A percentile compares a stretch with the other conserved stretches of the same genome.
These are phyloP conservation scores for Apiotrichum veenhuisii DNA, from an alignment of 1,284 basidiomycete genomes.

Conservation along the genomic window DNA sequence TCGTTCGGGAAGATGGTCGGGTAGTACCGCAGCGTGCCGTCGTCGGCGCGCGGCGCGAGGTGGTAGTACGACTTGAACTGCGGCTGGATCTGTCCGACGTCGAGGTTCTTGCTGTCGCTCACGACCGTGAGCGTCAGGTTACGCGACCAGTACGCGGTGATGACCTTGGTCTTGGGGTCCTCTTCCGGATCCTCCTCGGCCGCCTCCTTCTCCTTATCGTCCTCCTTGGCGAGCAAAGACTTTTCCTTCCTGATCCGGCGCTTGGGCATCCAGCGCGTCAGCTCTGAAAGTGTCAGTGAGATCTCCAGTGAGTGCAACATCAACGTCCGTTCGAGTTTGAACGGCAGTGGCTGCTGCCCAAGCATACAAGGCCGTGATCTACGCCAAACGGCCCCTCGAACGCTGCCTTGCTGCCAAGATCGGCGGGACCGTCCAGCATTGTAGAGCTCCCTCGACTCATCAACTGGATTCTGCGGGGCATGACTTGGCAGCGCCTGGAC, in stretches of 20 bases:
- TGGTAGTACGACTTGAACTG: constrained; percentile 56
- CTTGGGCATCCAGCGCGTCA: constrained; percentile 77
- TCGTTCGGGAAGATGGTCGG: constrained; percentile 91
- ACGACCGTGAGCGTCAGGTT: constrained; percentile 86
- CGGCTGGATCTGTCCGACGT: constrained; percentile 61
- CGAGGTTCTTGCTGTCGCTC: constrained; percentile 62
- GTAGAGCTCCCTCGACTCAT: too few relatives aligned
- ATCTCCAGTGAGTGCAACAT: too few relatives aligned
- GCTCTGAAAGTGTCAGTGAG: constrained; percentile 57
- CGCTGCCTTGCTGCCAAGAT: too few relatives aligned
- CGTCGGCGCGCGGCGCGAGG: constrained; percentile 55
- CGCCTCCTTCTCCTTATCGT: background rate
- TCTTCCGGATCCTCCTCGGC: constrained; percentile 23
- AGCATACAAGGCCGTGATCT: too few relatives aligned
- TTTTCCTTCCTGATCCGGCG: constrained; percentile 61
- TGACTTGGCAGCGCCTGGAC: too few relatives aligned
- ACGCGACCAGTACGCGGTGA: constrained; percentile 74
- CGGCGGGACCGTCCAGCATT: too few relatives aligned
- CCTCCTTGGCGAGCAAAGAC: background rate
- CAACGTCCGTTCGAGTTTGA: too few relatives aligned
- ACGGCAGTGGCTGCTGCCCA: background rate
- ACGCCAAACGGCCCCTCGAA: too few relatives aligned
- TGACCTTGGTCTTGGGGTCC: constrained; percentile 17
- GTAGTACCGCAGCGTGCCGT: constrained; percentile 61
- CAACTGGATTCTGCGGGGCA: too few relatives aligned